Percentiles rank a stretch among this genome's conserved stretches.
phyloP scores from a whole-genome alignment of 225 moss, liverwort and hornwort genomes.

The Sphagnum tenellum region DNA sequence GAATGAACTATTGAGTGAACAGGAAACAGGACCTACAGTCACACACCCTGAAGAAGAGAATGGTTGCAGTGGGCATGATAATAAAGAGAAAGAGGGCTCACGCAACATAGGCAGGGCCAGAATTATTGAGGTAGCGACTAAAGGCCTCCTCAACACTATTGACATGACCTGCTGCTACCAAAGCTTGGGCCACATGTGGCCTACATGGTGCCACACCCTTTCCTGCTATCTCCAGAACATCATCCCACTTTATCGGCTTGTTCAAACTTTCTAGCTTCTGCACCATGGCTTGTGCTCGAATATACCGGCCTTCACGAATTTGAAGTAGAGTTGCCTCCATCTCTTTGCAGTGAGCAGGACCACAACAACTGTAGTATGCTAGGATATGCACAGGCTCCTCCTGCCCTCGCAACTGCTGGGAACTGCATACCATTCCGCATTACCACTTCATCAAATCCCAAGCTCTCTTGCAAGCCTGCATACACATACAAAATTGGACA shows the following conservation, averaged over 20 bases:
- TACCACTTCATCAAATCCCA: conserved; percentile 7
- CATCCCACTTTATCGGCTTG: conserved; percentile 65
- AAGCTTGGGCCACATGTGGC: conserved; percentile 78
- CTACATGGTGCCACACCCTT: conserved; percentile 86
- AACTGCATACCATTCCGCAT: conserved; percentile 36
- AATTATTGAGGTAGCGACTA: conserved; percentile 54
- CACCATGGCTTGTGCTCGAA: conserved; percentile 79
- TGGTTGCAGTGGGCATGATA: neutral
- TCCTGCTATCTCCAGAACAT: conserved; percentile 71
- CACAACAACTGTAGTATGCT: conserved; percentile 88
- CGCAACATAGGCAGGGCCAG: conserved; percentile 87
- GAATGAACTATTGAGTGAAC: no score
- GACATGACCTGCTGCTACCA: conserved; percentile 88
- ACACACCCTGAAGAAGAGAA: neutral
- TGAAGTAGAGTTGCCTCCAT: conserved; percentile 53
- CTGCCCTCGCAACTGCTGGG: conserved; percentile 35
- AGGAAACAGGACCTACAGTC: no score
- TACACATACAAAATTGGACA: conserved; percentile 4
- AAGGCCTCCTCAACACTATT: conserved; percentile 64
- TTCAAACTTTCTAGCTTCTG: conserved; percentile 55
- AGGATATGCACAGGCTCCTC: conserved; percentile 88
- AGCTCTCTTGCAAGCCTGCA: conserved; percentile 23
- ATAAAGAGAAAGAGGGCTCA: conserved; percentile 7
- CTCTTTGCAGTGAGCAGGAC: conserved; percentile 67
- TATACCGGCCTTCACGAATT: conserved; percentile 71